phyloP scores from a whole-genome alignment of 306 rosid species.

The Pyrus bretschneideri region DNA sequence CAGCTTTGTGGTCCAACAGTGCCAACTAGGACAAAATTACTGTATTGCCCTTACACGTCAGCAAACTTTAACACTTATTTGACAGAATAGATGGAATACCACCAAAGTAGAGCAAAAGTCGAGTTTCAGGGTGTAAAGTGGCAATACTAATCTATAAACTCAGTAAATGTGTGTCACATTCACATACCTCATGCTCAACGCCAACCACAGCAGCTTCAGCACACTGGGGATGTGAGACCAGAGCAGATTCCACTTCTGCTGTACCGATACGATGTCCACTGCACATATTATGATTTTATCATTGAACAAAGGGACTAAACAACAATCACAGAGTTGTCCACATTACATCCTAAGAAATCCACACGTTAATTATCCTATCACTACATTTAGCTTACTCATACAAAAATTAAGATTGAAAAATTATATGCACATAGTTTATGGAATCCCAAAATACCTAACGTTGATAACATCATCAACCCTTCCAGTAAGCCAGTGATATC shows the following conservation, averaged over 20 bases:
- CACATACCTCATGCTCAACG: conserved; percentile 81
- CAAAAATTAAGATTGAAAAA: neutral
- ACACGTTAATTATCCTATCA: neutral
- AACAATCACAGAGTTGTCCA: neutral
- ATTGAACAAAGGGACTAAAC: neutral
- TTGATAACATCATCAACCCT: conserved; percentile 98
- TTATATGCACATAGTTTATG: neutral
- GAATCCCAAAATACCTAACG: conserved; percentile 59
- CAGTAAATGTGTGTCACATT: neutral
- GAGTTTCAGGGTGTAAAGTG: too few species aligned
- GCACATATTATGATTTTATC: conserved; percentile 17
- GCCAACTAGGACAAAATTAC: neutral
- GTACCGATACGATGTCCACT: conserved; percentile 99
- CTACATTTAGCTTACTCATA: neutral
- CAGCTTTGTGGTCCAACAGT: neutral
- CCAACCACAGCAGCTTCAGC: conserved; percentile 99
- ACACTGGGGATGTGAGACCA: conserved; percentile 85
- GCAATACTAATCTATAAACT: neutral
- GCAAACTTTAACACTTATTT: neutral
- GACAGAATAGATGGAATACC: too few species aligned
- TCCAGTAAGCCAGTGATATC: conserved; percentile 97
- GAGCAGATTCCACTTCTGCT: conserved; percentile 97
- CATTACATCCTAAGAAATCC: neutral
- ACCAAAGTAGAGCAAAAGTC: too few species aligned
- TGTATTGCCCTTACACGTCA: neutral